phyloP scores from a whole-genome alignment of 1,139 yeast species.

The Arxiozyma telluris region DNA sequence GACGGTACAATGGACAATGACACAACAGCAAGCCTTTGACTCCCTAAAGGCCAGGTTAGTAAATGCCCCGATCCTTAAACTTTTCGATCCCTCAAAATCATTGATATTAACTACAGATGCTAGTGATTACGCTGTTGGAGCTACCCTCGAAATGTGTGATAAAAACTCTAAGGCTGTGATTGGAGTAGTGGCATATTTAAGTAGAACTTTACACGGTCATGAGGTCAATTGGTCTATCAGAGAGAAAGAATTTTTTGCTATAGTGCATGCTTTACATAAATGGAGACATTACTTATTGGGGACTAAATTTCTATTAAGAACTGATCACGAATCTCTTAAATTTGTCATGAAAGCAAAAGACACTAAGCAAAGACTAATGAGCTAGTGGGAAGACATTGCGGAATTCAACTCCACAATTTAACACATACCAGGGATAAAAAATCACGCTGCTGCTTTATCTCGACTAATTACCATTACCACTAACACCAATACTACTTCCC shows the following conservation, averaged over 20 bases:
- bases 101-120: background rate
- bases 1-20: background rate
- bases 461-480: background rate
- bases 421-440: background rate
- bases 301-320: background rate
- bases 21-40: background rate
- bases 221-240: conserved; percentile 3
- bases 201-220: background rate
- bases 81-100: background rate
- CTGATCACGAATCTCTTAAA: conserved; percentile 2
- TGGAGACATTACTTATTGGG: conserved; percentile 3
- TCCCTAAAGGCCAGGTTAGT: background rate
- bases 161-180: background rate
- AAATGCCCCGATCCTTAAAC: background rate
- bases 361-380: background rate
- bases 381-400: conserved; percentile 1
- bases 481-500: no score
- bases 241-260: conserved; percentile 2
- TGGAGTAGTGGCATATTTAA: conserved; percentile 2
- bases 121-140: background rate
- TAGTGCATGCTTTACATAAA: background rate
- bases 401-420: background rate
- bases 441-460: background rate
- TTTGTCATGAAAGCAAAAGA: background rate
- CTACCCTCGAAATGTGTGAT: background rate